These are phyloP conservation scores for Candida chauliodis DNA, from an alignment of 805 yeast species.

Conservation along the genomic window DNA sequence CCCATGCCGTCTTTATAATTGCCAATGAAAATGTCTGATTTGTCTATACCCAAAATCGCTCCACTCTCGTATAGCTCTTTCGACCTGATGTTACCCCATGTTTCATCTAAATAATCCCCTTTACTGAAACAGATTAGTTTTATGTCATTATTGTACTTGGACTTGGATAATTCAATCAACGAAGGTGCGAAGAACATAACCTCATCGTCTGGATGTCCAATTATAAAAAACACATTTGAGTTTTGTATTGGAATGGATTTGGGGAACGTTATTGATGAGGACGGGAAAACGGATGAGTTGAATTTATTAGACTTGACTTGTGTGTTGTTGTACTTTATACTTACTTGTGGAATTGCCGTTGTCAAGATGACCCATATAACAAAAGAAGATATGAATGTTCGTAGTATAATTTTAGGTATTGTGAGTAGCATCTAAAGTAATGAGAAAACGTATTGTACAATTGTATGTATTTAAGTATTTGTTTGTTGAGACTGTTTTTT, in stretches of 20 bases:
- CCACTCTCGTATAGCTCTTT: conserved; percentile 59
- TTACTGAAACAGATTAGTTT: conserved; percentile 67
- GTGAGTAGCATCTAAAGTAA: conserved; percentile 8
- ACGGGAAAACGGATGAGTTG: conserved; percentile 25
- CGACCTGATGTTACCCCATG: conserved; percentile 61
- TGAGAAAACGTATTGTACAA: no score
- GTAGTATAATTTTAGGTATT: conserved; percentile 11
- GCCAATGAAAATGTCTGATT: conserved; percentile 41
- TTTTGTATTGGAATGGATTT: conserved; percentile 32
- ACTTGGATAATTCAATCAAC: conserved; percentile 46
- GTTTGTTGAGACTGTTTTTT: no score
- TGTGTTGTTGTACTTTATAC: conserved; percentile 24
- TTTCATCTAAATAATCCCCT: conserved; percentile 65
- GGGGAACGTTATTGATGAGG: conserved; percentile 34
- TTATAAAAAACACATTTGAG: conserved; percentile 48
- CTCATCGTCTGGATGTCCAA: conserved; percentile 98
- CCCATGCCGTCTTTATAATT: conserved; percentile 62
- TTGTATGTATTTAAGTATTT: no score
- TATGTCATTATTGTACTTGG: conserved; percentile 47
- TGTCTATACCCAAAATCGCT: conserved; percentile 47
- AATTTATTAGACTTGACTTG: conserved; percentile 26
- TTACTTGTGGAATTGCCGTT: conserved; percentile 37
- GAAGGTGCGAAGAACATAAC: conserved; percentile 95
- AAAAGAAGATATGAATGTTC: conserved; percentile 23
- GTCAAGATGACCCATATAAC: conserved; percentile 36